Evolutionary conservation across 2,329 filamentous ascomycete species (phyloP), one percentile per base, ranked within the genome.

Genomic region (Venturia aucupariae): DNA sequence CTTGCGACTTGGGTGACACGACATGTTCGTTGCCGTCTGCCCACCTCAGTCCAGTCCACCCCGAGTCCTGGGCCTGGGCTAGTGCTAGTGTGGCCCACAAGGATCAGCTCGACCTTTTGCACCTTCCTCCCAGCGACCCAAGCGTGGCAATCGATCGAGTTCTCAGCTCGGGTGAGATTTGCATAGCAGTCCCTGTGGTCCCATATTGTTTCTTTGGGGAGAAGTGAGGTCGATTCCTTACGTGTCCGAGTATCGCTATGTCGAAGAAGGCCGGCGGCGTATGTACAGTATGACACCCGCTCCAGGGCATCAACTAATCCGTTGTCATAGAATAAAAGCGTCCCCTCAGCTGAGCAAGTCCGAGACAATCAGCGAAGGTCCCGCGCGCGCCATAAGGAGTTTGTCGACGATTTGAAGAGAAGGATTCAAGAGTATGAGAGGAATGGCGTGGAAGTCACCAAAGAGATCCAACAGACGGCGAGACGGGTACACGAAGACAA

Each of bases 321-420:
- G 35, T 32, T 30, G 13, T 19, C 51, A 22, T 44, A 65, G 64
- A 63, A 63, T 54, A 64, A 55, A n/a, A 35, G 54, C 32, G 51
- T 64, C 62, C 60, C 65, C 30, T 57, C 42, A n/a, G 54, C 62
- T 24, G 38, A 59, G 48, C 62, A 63, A 38, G 39, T 67, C 32
- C 77, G 81, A 67, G 78, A 82, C 67, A 84, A 82, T 70, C 82
- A 84, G 72, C 80, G 81, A 59, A 79, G 79, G 42, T 82, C 79
- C 19, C 77, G 82, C 42, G 80, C 79, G 35, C 80, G 82, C 44
- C 79, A 77, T 39, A 79, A 79, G 66, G 81, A 82, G 66, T 79
- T 80, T 65, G 72, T 84, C 64, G 76, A 79, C 61, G 75, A 75
- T 17, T 73, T 85, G 66, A 79, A 82, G 69, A 72, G 69, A 27